Percentiles rank a stretch among this genome's conserved stretches.
Conservation (phyloP, 2,329 filamentous ascomycete genomes). For the Rhynchosporium secalis region DNA sequence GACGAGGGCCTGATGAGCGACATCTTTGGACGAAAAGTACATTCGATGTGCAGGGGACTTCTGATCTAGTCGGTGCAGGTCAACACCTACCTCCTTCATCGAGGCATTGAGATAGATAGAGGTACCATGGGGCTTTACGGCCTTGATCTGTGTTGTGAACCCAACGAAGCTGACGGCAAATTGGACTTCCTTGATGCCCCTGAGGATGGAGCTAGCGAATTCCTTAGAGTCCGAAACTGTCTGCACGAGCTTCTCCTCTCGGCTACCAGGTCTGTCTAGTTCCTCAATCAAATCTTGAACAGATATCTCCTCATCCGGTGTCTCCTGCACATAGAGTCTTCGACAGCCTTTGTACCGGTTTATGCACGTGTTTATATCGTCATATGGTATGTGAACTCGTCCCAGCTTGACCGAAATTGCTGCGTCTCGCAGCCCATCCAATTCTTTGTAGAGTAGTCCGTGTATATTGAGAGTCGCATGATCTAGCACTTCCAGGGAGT, state of each 20-base stretch:
- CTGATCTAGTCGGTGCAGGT: slow-evolving; percentile 86
- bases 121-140: slow-evolving; percentile 64
- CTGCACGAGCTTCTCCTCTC: slow-evolving; percentile 68
- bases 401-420: slow-evolving; percentile 90
- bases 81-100: slow-evolving; percentile 95
- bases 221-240: slow-evolving; percentile 91
- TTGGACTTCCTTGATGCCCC: slow-evolving; percentile 94
- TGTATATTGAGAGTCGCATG: slow-evolving; percentile 87
- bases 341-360: slow-evolving; percentile 53
- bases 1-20: slow-evolving; percentile 90
- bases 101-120: slow-evolving; percentile 82
- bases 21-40: slow-evolving; percentile 92
- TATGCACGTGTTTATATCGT: slow-evolving; percentile 71
- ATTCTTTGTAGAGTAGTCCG: slow-evolving; percentile 80
- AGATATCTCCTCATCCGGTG: slow-evolving; percentile 55
- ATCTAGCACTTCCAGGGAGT: slow-evolving; percentile 86
- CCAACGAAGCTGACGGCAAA: slow-evolving; percentile 91
- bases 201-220: slow-evolving; percentile 83
- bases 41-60: slow-evolving; percentile 94
- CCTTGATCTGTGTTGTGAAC: slow-evolving; percentile 75
- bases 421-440: slow-evolving; percentile 86
- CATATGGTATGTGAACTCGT: slow-evolving; percentile 84
- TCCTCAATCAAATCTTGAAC: slow-evolving; percentile 76
- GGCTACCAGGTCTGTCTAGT: slow-evolving; percentile 60
- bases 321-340: slow-evolving; percentile 34